Evolutionary conservation across 148 eudicot species (phyloP), one percentile per base, ranked within the genome.

Genomic region (Amaranthus cruentus): DNA sequence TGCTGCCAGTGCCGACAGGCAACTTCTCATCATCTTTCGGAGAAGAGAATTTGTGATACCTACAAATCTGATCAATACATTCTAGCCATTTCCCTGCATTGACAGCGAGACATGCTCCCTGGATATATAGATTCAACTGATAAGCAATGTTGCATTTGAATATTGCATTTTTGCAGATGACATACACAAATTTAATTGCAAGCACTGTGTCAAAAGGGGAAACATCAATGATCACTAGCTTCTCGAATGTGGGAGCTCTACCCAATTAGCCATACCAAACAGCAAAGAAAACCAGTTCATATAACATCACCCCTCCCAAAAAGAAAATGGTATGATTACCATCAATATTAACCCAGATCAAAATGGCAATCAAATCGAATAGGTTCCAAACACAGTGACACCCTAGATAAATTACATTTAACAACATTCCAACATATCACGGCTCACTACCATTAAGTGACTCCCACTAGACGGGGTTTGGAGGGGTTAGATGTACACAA

Each of bases 1-100:
- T 94, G 89, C 98, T 94, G 71, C 97, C 98, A 14, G 90, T 94
- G 79, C 98, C 97, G 70, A 91, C 90, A 49, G 98, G 98, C 86
- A 94, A 84, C 83, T 80, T 89, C 72, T 94, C 98, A 74, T 84
- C 90, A 72, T 86, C 91, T 47, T 74, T 71, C 21, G 98, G 98
- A 73, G 72, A 77, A 79, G 90, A 83, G 63, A 91, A 77, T 59
- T 76, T 73, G 66, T 91, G 93, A 77, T 87, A 86, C 73, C 77
- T 53, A 74, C 97, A 94, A 60, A 94, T 85, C 80, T 88, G 84
- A 71, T 70, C 64, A 66, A 85, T 68, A 68, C 96, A 85, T 54
- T 86, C 89, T 70, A 75, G 77, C 98, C 96, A 94, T 72, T 83
- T 86, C 43, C 81, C 83, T 51, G 90, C 96, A 86, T 91, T 90